Conservation (phyloP, 768 basidiomycete species). For the Leccinum arenicola region DNA sequence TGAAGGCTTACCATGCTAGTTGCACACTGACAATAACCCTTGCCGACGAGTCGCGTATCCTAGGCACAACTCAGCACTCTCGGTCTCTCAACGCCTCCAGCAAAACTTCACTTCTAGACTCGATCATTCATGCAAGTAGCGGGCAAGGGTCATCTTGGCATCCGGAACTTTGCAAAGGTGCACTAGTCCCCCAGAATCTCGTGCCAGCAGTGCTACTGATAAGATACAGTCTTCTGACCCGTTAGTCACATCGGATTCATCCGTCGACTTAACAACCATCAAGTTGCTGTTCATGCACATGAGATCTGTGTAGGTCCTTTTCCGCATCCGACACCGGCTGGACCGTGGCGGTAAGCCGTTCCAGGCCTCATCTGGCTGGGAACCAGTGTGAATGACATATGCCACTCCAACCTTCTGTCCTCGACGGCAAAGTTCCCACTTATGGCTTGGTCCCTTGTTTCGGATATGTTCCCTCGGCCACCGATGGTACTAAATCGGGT, state of each 20-base stretch:
- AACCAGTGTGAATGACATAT: not conserved
- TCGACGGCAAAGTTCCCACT: constrained; percentile 7
- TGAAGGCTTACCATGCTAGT: not conserved
- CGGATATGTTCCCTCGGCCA: constrained; percentile 6
- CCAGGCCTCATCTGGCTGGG: not conserved
- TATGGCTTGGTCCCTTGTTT: constrained; percentile 17
- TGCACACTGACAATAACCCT: not conserved
- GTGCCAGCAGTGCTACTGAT: not conserved
- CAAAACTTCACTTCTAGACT: not conserved
- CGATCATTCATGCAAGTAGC: not conserved
- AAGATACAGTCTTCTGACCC: constrained; percentile 7
- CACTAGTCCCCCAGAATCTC: not conserved
- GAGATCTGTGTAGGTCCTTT: not conserved
- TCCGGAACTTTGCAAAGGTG: not conserved
- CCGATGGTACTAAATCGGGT: constrained; percentile 1
- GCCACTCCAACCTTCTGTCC: constrained; percentile 1
- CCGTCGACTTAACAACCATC: constrained; percentile 25
- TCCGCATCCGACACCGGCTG: not conserved
- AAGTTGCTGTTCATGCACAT: not conserved
- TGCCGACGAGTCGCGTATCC: not conserved
- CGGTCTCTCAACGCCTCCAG: not conserved
- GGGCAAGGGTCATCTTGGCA: not conserved
- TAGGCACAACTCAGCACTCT: not conserved
- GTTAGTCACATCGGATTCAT: not conserved
- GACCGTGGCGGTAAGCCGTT: not conserved